These are phyloP conservation scores for Russula abietina DNA, from an alignment of 768 basidiomycete genomes.

Conservation along the genomic window DNA sequence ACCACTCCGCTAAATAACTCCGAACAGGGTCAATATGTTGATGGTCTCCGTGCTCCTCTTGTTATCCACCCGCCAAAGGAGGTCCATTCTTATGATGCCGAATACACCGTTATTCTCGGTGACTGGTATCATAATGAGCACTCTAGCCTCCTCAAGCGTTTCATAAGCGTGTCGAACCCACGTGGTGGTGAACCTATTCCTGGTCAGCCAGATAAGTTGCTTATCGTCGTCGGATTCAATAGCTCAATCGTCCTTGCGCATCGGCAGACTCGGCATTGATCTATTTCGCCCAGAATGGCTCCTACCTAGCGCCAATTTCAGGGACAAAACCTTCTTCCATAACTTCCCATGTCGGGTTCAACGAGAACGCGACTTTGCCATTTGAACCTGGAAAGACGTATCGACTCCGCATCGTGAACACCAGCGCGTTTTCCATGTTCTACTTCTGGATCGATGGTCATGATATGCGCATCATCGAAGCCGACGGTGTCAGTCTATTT, in stretches of 20 bases:
- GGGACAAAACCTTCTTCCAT: conserved; percentile 43
- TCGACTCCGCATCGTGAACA: conserved; percentile 82
- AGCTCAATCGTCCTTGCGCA: neutral
- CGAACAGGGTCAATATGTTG: conserved; percentile 77
- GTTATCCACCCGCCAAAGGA: conserved; percentile 66
- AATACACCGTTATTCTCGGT: conserved; percentile 77
- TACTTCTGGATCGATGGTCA: conserved; percentile 90
- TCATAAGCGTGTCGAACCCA: conserved; percentile 70
- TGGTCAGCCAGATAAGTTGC: conserved; percentile 36
- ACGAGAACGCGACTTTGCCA: conserved; percentile 77
- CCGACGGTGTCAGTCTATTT: conserved; percentile 57
- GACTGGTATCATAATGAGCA: conserved; percentile 94
- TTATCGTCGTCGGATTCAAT: neutral
- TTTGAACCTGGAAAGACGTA: conserved; percentile 90
- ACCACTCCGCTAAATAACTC: neutral
- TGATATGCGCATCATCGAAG: conserved; percentile 78
- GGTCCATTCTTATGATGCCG: conserved; percentile 75
- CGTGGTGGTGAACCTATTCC: conserved; percentile 85
- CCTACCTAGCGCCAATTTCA: conserved; percentile 58
- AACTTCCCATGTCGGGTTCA: conserved; percentile 67
- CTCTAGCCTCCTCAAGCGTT: conserved; percentile 50
- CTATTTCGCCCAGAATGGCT: conserved; percentile 72
- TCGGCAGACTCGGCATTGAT: conserved; percentile 66
- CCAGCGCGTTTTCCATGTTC: conserved; percentile 64
- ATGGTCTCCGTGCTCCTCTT: conserved; percentile 86